Percentiles rank a stretch among this genome's conserved stretches.
phyloP scores from a whole-genome alignment of 1,284 basidiomycete genomes.

The Vanrija sp. region DNA sequence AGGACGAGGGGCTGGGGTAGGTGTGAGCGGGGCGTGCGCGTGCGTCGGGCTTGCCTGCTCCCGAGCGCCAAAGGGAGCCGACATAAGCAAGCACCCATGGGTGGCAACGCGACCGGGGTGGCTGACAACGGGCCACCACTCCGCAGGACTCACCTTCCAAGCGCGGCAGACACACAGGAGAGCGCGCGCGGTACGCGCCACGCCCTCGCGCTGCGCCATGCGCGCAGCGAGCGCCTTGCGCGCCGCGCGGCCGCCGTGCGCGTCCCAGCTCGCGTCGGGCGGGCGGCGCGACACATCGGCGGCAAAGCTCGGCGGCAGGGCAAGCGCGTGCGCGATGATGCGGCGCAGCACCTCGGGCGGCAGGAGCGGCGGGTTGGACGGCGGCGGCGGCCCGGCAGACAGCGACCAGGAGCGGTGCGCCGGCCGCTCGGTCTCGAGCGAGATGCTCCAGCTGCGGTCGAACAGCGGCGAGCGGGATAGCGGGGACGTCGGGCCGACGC shows the following conservation, averaged over 20 bases:
- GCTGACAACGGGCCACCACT: neutral
- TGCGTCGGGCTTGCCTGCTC: neutral
- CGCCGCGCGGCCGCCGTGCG: constrained; percentile 23
- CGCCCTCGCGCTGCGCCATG: neutral
- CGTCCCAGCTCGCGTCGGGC: constrained; percentile 21
- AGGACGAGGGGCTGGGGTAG: constrained; percentile 59
- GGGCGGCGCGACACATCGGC: neutral
- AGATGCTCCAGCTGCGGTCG: no score
- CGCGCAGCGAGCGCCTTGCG: constrained; percentile 2
- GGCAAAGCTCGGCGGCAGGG: constrained; percentile 13
- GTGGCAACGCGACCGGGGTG: neutral
- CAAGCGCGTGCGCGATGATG: constrained; percentile 32
- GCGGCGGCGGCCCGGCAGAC: constrained; percentile 3
- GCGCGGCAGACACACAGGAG: constrained; percentile 64
- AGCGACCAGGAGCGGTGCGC: constrained; percentile 5
- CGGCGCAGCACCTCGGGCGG: constrained; percentile 27
- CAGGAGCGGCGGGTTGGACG: constrained; percentile 6
- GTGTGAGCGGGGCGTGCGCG: neutral
- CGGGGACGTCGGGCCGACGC: no score
- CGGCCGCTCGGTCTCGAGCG: no score
- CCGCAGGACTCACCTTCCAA: constrained; percentile 61
- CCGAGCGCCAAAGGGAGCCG: neutral
- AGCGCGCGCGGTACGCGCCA: constrained; percentile 19
- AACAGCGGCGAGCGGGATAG: no score
- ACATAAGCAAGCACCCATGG: neutral